Conservation (phyloP, 495 filamentous ascomycete species). For the Talaromyces proteolyticus region DNA sequence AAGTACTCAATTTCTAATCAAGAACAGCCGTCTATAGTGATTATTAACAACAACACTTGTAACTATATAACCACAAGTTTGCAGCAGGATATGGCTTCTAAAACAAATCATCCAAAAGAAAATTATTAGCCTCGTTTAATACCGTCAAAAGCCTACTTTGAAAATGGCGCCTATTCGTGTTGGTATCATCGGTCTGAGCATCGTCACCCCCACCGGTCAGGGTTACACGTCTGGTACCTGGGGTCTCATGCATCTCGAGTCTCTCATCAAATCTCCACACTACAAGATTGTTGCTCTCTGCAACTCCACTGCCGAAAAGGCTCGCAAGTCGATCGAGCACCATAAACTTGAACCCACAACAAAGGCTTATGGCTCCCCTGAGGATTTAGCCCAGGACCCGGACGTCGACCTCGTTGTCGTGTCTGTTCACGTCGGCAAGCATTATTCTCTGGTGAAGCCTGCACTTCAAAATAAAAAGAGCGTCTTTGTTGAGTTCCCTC, state of each 20-base stretch:
- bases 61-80: not conserved
- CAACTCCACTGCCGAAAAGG: conserved; percentile 45
- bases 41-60: not conserved
- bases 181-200: conserved; percentile 50
- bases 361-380: conserved; percentile 43
- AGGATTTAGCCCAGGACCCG: conserved; percentile 39
- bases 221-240: conserved; percentile 44
- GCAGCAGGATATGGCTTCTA: no score
- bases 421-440: conserved; percentile 47
- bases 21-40: no score
- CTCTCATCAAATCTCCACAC: conserved; percentile 20
- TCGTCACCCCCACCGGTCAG: conserved; percentile 41
- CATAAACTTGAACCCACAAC: conserved; percentile 35
- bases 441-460: conserved; percentile 34
- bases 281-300: conserved; percentile 53
- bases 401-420: conserved; percentile 55
- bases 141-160: not conserved
- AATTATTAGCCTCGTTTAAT: not conserved
- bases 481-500: conserved; percentile 52
- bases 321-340: conserved; percentile 35
- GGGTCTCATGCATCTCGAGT: conserved; percentile 30
- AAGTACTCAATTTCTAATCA: no score
- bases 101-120: not conserved
- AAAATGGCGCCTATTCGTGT: conserved; percentile 46
- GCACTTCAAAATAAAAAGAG: conserved; percentile 46